Evolutionary conservation across 371 early-diverging fungal genomes (phyloP), one percentile per base, ranked within the genome.

Genomic region (Gilbertella persicaria): DNA sequence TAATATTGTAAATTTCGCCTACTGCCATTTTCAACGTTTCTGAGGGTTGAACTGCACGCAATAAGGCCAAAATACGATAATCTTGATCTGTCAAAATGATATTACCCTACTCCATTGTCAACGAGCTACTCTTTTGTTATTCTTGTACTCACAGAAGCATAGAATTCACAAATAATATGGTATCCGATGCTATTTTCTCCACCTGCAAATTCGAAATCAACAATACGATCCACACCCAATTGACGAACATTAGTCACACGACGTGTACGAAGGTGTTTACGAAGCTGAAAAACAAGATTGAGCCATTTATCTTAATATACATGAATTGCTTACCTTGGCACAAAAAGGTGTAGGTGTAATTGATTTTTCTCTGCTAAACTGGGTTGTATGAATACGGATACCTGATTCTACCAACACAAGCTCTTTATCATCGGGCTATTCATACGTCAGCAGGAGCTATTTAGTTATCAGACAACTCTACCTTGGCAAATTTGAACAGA

Each of bases 91-190:
- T 95, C 61, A 99, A 69, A 47, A 99, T 93, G 49, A 99, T 83
- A 73, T 99, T 99, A 5, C 99, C 99, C 79, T 87, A 67, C 28
- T 19, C 19, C 3, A 17, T 41, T 20, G 1, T 17, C 20, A 1
- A 38, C 50, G 19, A 16, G 5, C 5, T 13, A 28, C 13, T 16
- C 14, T 10, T 26, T 5, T 3, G 0, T 48, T 12, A 13, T 24
- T 10, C 17, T 29, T 46, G 9, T 16, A 43, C 74, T 77, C 83
- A 86, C 87, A 44, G 90, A 82, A 43, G 95, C 87, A 64, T 95
- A 98, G 55, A 97, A 93, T 73, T 98, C 98, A 53, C 90, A 83
- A 60, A 98, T 87, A n/a, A 98, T 69, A 57, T 98, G 96, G 63
- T 85, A 94, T 0, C 92, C 89, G 45, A 78, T 71, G 39, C 82